Percentiles rank a stretch among this genome's conserved stretches.
phyloP scores from a whole-genome alignment of 106 monocot species.

The Dioscorea dumetorum region DNA sequence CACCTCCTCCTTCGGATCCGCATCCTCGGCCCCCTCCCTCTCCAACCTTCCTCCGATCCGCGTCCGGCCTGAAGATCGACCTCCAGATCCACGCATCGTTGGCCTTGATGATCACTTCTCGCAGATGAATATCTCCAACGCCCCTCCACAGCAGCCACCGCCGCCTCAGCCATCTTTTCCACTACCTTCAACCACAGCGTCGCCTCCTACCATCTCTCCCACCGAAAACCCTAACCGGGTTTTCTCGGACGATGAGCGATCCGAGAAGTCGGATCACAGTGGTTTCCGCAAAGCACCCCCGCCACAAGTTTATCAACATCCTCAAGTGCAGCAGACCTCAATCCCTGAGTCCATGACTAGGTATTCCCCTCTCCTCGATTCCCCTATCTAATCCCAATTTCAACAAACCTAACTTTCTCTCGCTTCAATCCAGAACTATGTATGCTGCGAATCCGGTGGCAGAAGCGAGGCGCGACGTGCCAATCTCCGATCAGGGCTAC shows the following conservation, averaged over 20 bases:
- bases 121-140: constrained; percentile 33
- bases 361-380: constrained; percentile 5
- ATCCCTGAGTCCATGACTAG: constrained; percentile 1
- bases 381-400: background rate
- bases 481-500: constrained; percentile 13
- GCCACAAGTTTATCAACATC: constrained; percentile 1
- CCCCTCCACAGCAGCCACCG: background rate
- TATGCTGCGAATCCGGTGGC: constrained; percentile 4
- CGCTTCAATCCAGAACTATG: constrained; percentile 5
- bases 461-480: constrained; percentile 15
- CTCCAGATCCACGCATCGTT: constrained; percentile 17
- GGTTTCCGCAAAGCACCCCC: constrained; percentile 15
- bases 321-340: constrained; percentile 1
- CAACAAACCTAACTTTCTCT: background rate
- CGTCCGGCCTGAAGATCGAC: constrained; percentile 55
- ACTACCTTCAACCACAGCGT: constrained; percentile 1
- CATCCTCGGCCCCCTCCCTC: constrained; percentile 60
- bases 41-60: constrained; percentile 81
- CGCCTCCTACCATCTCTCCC: constrained; percentile 27
- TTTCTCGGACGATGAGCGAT: constrained; percentile 57
- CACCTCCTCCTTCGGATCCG: constrained; percentile 70
- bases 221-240: constrained; percentile 31
- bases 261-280: constrained; percentile 49
- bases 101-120: constrained; percentile 64
- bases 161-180: constrained; percentile 9